Percentiles rank a stretch among this genome's conserved stretches.
Evolutionary conservation across 1,284 basidiomycete species (phyloP).

Genomic region (Cryptococcus jaspeensis): DNA sequence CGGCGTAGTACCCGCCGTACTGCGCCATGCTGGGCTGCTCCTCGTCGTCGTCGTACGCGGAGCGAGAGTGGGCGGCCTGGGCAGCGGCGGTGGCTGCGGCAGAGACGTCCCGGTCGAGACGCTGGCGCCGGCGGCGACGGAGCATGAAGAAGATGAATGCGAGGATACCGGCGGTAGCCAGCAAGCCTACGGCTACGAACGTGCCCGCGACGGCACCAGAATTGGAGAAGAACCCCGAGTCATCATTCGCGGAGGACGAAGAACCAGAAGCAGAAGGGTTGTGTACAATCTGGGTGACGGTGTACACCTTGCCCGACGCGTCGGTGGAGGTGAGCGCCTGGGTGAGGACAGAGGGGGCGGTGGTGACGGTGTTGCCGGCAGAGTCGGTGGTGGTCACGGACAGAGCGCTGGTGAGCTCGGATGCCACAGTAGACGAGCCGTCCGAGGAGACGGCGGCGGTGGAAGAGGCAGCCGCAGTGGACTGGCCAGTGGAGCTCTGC

Average conservation of each 20-base stretch:
- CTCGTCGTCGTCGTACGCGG: conserved; percentile 50
- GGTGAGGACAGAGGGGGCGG: conserved; percentile 28
- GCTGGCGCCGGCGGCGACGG: conserved; percentile 45
- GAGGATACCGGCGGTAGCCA: conserved; percentile 44
- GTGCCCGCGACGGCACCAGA: conserved; percentile 51
- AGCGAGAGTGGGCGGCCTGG: conserved; percentile 41
- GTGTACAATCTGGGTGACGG: conserved; percentile 42
- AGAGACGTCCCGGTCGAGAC: conserved; percentile 51
- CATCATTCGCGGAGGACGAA: conserved; percentile 15
- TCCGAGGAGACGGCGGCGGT: conserved; percentile 2
- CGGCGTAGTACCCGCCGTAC: conserved; percentile 46
- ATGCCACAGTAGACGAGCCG: conserved; percentile 4
- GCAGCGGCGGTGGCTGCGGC: conserved; percentile 51
- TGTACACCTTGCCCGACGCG: conserved; percentile 27
- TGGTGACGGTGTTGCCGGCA: conserved; percentile 12
- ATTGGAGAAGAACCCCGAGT: conserved; percentile 48
- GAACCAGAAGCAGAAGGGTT: conserved; percentile 32
- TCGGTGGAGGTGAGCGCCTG: conserved; percentile 22
- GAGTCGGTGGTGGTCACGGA: conserved; percentile 16
- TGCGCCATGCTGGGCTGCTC: conserved; percentile 47
- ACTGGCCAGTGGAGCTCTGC: conserved; percentile 8
- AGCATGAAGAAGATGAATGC: conserved; percentile 48
- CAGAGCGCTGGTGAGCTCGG: conserved; percentile 5
- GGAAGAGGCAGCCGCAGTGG: too few relatives aligned
- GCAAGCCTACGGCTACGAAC: conserved; percentile 51